Percentiles rank a stretch among this genome's conserved stretches.
These are phyloP conservation scores for Colletotrichum sidae DNA, from an alignment of 2,329 filamentous ascomycete genomes.

Conservation along the genomic window DNA sequence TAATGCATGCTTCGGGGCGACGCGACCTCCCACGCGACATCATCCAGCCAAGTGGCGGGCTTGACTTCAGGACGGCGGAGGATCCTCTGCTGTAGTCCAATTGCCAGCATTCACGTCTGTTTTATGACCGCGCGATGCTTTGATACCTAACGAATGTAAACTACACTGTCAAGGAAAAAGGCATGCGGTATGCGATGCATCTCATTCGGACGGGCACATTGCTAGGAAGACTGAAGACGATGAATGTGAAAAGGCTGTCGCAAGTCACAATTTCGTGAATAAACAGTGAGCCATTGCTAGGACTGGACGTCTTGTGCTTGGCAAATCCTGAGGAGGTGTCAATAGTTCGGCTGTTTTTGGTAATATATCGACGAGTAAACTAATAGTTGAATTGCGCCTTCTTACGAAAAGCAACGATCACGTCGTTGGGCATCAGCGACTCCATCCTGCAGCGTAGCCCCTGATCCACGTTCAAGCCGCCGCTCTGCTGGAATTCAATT, in stretches of 20 bases:
- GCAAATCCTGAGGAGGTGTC: no score
- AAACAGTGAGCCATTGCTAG: no score
- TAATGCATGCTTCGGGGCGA: constrained; percentile 15
- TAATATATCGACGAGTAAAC: no score
- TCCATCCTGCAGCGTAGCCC: background rate
- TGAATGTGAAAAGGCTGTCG: constrained; percentile 22
- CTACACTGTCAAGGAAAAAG: constrained; percentile 20
- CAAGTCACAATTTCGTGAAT: no score
- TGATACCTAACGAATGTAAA: constrained; percentile 32
- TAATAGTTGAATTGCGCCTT: no score
- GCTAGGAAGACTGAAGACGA: constrained; percentile 29
- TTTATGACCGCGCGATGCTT: constrained; percentile 28
- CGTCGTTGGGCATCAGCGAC: no score
- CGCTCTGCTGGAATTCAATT: no score
- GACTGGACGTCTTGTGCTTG: no score
- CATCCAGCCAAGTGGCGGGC: constrained; percentile 18
- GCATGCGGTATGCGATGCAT: constrained; percentile 23
- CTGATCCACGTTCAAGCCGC: background rate
- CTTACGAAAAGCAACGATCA: no score
- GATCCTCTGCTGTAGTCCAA: constrained; percentile 18
- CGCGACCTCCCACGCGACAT: constrained; percentile 16
- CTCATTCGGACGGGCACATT: constrained; percentile 26
- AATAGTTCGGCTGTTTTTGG: no score
- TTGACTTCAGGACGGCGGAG: constrained; percentile 15
- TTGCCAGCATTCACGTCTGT: constrained; percentile 31